Base-by-base conservation (phyloP, 352 stramenopile genomes). In the Blastocystis hominis region DNA sequence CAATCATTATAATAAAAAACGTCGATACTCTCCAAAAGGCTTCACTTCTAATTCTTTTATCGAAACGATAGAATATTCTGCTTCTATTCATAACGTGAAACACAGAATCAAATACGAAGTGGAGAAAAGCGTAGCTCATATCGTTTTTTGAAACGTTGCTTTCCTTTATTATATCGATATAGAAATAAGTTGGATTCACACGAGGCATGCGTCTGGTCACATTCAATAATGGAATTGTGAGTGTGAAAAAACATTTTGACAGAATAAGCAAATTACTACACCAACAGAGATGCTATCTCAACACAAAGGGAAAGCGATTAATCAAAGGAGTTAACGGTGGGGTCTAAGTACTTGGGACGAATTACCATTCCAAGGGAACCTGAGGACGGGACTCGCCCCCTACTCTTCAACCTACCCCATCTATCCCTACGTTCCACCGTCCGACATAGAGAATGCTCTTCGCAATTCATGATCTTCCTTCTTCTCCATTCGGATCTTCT, bases 71-170 rank as follows among this genome's bases (percentile, higher is more conserved):
- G n/a, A n/a, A n/a, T n/a, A n/a, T n/a, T n/a, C n/a, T n/a, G n/a
- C n/a, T n/a, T n/a, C n/a, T n/a, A n/a, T n/a, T n/a, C n/a, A n/a
- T n/a, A n/a, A n/a, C n/a, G n/a, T n/a, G n/a, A n/a, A n/a, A n/a
- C n/a, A n/a, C n/a, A n/a, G n/a, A n/a, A n/a, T n/a, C n/a, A n/a
- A n/a, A n/a, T n/a, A n/a, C n/a, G n/a, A n/a, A n/a, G n/a, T n/a
- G n/a, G n/a, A n/a, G n/a, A n/a, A n/a, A n/a, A n/a, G n/a, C n/a
- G n/a, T n/a, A 78, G 38, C 15, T 78, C 68, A 34, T 78, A 78
- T 17, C 68, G 68, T n/a, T 78, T 78, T 46, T 78, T 78, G 44
- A 78, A 78, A 56, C 68, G 68, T 17, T 55, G 17, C 68, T 78
- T 78, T 5, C 68, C 68, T 55, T 78, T 78, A 46, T 78, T 78